A percentile compares a stretch with the other conserved stretches of the same genome.
Conservation (phyloP, 1,284 basidiomycete species). For the Melampsora americana region DNA sequence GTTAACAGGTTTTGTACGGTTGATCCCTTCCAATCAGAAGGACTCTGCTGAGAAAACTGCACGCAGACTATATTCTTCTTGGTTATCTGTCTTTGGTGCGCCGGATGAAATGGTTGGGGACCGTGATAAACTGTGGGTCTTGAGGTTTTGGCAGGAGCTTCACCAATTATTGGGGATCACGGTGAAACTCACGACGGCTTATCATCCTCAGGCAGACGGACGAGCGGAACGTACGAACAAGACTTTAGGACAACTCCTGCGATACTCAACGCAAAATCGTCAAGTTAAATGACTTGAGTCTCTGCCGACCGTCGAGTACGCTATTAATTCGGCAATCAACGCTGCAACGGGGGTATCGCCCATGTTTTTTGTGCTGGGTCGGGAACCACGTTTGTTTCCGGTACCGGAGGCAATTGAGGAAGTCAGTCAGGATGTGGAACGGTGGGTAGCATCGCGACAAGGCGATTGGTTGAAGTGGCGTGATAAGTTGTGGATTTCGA, state of each 20-base stretch:
- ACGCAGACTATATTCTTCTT: not conserved
- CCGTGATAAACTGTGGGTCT: not conserved
- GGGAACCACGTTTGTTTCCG: too few species aligned
- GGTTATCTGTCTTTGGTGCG: not conserved
- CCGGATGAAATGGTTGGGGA: not conserved
- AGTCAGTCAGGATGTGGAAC: too few species aligned
- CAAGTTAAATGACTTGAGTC: not conserved
- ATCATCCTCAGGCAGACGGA: not conserved
- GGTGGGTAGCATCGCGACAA: not conserved
- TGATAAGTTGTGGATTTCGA: slow-evolving; percentile 2
- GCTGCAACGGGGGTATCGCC: not conserved
- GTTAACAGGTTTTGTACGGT: not conserved
- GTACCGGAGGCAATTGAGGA: not conserved
- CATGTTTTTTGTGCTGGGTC: not conserved
- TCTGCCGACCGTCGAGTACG: not conserved
- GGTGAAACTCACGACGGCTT: not conserved
- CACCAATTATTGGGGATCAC: not conserved
- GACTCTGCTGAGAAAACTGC: not conserved
- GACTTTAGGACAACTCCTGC: slow-evolving; percentile 10
- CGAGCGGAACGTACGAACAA: slow-evolving; percentile 5
- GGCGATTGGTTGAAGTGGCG: not conserved
- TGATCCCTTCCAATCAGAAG: not conserved
- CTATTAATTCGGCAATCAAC: not conserved
- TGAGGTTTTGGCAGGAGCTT: not conserved
- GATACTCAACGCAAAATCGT: not conserved